Percentiles rank a stretch among this genome's conserved stretches.
phyloP scores from a whole-genome alignment of 805 yeast genomes.

The Cyberlindnera petersonii region DNA sequence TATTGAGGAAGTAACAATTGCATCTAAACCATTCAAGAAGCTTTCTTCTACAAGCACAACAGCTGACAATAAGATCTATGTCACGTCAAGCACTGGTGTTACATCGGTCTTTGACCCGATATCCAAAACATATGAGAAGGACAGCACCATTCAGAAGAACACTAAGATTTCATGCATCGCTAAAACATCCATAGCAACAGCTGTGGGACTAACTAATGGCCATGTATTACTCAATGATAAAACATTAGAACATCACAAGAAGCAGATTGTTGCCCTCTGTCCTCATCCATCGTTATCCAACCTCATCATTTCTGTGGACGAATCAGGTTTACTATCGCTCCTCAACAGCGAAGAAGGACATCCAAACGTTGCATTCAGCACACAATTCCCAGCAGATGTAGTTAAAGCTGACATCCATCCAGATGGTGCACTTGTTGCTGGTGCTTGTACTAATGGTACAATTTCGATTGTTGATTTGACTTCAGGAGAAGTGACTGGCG shows the following conservation, averaged over 20 bases:
- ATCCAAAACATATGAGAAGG: constrained; percentile 11
- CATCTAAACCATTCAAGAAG: constrained; percentile 21
- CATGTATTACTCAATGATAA: constrained; percentile 12
- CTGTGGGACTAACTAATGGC: constrained; percentile 19
- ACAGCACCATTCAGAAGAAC: constrained; percentile 12
- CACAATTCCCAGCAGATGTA: constrained; percentile 5
- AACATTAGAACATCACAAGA: constrained; percentile 6
- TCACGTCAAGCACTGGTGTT: constrained; percentile 20
- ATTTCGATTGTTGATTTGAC: constrained; percentile 34
- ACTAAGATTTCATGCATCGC: constrained; percentile 14
- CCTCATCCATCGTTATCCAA: constrained; percentile 34
- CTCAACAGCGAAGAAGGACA: constrained; percentile 10
- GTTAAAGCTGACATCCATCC: constrained; percentile 33
- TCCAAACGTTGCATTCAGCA: background rate
- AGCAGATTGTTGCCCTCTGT: constrained; percentile 23
- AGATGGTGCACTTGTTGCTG: constrained; percentile 44
- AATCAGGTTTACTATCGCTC: constrained; percentile 26
- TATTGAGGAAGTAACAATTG: constrained; percentile 1
- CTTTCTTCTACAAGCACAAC: constrained; percentile 3
- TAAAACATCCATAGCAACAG: constrained; percentile 6
- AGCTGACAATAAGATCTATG: constrained; percentile 6
- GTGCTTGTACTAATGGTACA: constrained; percentile 29
- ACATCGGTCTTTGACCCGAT: constrained; percentile 12
- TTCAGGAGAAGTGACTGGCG: constrained; percentile 31
- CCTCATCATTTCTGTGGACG: constrained; percentile 30